phyloP scores from a whole-genome alignment of 202 grass and related monocot species.

The Bolboschoenoplectus hybrid region DNA sequence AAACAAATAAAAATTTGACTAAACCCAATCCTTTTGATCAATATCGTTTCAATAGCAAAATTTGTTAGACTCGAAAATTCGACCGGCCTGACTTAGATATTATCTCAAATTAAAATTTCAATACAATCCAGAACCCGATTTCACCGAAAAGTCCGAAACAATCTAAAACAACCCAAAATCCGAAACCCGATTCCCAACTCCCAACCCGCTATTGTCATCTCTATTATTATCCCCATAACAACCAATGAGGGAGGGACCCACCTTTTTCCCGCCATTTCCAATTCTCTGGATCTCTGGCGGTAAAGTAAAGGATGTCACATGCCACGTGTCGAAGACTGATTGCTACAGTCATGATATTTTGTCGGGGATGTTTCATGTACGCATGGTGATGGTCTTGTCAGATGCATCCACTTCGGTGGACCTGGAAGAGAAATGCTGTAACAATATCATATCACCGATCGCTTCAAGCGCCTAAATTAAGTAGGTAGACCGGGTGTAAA shows the following conservation, averaged over 20 bases:
- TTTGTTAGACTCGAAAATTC: too few species aligned
- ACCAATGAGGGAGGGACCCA: not conserved
- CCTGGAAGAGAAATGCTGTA: not conserved
- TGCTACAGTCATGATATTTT: not conserved
- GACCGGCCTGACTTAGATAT: too few species aligned
- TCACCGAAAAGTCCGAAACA: too few species aligned
- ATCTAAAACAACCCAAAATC: too few species aligned
- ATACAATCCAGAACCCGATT: too few species aligned
- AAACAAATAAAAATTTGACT: too few species aligned
- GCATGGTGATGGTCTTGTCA: not conserved
- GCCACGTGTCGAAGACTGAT: not conserved
- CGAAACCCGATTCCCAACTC: too few species aligned
- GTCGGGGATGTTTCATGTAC: not conserved
- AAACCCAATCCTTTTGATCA: too few species aligned
- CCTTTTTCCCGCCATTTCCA: constrained; percentile 4
- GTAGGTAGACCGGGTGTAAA: not conserved
- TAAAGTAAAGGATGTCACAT: not conserved
- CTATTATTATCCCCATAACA: not conserved
- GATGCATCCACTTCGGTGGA: not conserved
- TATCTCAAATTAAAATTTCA: too few species aligned
- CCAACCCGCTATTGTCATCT: too few species aligned
- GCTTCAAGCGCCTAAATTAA: not conserved
- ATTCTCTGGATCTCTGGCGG: not conserved
- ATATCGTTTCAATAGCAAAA: too few species aligned
- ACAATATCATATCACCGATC: not conserved